Percentiles rank a stretch among this genome's conserved stretches.
Evolutionary conservation across 2,329 filamentous ascomycete species (phyloP).

Genomic region (Metarhizium anisopliae): DNA sequence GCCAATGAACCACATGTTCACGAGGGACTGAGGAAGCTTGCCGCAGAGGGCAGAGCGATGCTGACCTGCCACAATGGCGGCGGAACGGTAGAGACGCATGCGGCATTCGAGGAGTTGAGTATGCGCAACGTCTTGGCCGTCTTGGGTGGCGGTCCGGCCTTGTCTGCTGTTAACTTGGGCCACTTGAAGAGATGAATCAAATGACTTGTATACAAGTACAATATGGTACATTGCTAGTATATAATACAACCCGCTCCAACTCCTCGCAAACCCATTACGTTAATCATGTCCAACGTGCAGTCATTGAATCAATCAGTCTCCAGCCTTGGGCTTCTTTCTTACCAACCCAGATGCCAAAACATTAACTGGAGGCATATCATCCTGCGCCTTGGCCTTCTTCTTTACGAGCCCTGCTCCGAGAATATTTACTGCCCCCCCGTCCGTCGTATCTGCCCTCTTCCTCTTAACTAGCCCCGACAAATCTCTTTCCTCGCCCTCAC

Average conservation of each 20-base stretch:
- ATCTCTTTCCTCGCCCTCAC: conserved; percentile 30
- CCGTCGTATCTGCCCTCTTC: conserved; percentile 27
- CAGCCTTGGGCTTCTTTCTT: conserved; percentile 47
- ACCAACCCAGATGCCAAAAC: conserved; percentile 40
- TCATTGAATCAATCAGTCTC: background rate
- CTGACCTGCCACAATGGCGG: conserved; percentile 61
- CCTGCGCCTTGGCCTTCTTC: conserved; percentile 42
- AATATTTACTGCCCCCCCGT: conserved; percentile 32
- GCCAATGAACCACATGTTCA: conserved; percentile 48
- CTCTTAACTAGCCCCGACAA: conserved; percentile 39
- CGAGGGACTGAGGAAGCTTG: conserved; percentile 32
- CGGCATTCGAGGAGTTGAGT: conserved; percentile 57
- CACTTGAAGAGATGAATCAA: conserved; percentile 25
- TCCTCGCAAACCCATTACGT: background rate
- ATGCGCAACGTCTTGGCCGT: conserved; percentile 60
- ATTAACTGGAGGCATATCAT: conserved; percentile 25
- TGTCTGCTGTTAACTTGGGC: conserved; percentile 56
- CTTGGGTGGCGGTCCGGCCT: conserved; percentile 36
- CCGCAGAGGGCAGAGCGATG: conserved; percentile 36
- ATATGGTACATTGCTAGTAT: background rate
- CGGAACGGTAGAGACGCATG: conserved; percentile 55
- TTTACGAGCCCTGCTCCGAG: conserved; percentile 38
- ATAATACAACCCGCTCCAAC: background rate
- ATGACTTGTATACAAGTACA: background rate
- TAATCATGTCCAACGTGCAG: background rate